Evolutionary conservation across 495 filamentous ascomycete species (phyloP), one percentile per base, ranked within the genome.

Genomic region (Hypoxylon crocopeplum): DNA sequence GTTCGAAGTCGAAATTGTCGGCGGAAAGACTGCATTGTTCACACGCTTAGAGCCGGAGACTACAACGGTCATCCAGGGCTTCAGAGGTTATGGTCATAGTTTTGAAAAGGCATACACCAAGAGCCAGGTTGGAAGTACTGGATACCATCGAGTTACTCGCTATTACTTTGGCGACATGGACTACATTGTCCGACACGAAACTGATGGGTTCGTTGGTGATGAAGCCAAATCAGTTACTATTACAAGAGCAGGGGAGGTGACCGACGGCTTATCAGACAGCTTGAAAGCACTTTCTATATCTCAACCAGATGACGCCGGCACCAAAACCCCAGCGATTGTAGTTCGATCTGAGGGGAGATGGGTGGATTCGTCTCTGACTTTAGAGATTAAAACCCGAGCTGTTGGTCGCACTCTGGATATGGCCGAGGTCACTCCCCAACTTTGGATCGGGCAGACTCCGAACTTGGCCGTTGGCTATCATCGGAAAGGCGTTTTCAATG

Each of bases 301-400:
- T 32, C 16, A 64, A 11, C 17, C 27, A 17, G 51, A 16, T 19
- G 8, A n/a, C 11, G 25, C 29, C 30, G 21, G 57, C 40, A 39
- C 56, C 24, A 33, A 44, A 13, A 40, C 44, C 2, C 72, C 75
- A 6, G 72, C 70, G 38, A 50, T 76, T 30, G 51, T 33, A 6
- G 68, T 78, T 59, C 64, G 59, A 56, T 56, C 66, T 40, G 62
- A 69, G 58, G 77, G 79, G 7, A 45, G 68, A 19, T 12, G 49
- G 5, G 69, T 78, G 6, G 60, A 76, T 32, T 56, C 67, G 6
- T 52, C 65, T 10, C 74, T 70, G 10, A 77, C 72, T 0, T 60
- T 81, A 24, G 77, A 82, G 64, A 76, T 84, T 68, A 83, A 82
- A 64, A 83, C 80, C 6, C 75, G 76, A 6, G 74, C 69, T 15